These are phyloP conservation scores for Neurospora sp. DNA, from an alignment of 495 filamentous ascomycete genomes.

Conservation along the genomic window DNA sequence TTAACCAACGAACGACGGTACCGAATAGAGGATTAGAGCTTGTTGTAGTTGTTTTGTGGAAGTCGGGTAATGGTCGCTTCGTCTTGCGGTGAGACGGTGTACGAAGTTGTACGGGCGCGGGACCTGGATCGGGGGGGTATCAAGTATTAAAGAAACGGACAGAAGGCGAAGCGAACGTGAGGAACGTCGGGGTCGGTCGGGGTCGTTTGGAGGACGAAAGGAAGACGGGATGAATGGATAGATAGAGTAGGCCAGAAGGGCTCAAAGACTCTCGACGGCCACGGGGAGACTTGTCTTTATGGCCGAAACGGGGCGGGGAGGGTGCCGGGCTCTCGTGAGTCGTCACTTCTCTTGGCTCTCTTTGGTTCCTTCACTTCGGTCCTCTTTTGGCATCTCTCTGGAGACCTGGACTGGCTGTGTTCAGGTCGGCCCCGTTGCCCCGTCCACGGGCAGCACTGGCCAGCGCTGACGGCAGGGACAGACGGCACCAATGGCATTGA, in stretches of 20 bases:
- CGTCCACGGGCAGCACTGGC: background rate
- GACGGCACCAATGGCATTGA: background rate
- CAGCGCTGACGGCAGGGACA: background rate
- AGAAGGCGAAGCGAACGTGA: background rate
- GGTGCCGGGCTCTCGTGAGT: background rate
- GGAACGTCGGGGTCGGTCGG: background rate
- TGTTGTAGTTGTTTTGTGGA: background rate
- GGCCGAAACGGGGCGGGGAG: background rate
- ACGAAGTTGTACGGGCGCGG: background rate
- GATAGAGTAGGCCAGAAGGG: background rate
- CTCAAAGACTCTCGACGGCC: background rate
- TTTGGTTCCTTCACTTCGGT: background rate
- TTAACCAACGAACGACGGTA: conserved; percentile 16
- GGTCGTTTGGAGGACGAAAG: background rate
- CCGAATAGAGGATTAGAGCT: conserved; percentile 1
- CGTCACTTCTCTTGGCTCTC: background rate
- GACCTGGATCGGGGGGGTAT: background rate
- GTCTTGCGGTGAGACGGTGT: background rate
- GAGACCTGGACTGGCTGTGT: background rate
- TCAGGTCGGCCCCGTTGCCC: background rate
- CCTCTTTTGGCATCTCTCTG: background rate
- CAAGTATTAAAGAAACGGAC: background rate
- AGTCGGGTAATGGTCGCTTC: background rate
- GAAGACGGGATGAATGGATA: background rate
- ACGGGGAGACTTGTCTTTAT: background rate